Conservation (phyloP, 805 yeast species). For the Yueomyces sinensis region DNA sequence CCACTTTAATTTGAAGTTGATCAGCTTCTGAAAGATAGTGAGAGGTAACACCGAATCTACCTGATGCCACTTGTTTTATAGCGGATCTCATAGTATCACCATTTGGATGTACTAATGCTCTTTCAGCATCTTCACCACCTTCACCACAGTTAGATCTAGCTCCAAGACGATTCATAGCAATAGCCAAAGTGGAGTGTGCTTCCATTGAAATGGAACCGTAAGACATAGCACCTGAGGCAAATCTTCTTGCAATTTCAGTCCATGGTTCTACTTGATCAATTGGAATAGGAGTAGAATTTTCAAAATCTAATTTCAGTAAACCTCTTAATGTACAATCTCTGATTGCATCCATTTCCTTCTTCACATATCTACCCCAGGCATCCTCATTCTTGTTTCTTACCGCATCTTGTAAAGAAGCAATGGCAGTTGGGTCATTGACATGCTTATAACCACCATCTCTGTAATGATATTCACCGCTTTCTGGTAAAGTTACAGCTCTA, state of each 20-base stretch:
- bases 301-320: slow-evolving; percentile 78
- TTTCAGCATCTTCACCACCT: slow-evolving; percentile 97
- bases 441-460: slow-evolving; percentile 98
- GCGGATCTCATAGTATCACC: slow-evolving; percentile 99
- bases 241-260: slow-evolving; percentile 96
- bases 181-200: slow-evolving; percentile 94
- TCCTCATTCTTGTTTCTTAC: slow-evolving; percentile 90
- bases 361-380: slow-evolving; percentile 82
- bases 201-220: slow-evolving; percentile 98
- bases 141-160: slow-evolving; percentile 98
- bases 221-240: slow-evolving; percentile 99
- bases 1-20: slow-evolving; percentile 95
- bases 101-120: slow-evolving; percentile 63
- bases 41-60: slow-evolving; percentile 96
- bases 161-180: slow-evolving; percentile 96
- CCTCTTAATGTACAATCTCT: slow-evolving; percentile 91
- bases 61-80: slow-evolving; percentile 94
- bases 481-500: slow-evolving; percentile 64
- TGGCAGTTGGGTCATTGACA: slow-evolving; percentile 86
- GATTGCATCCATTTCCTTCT: slow-evolving; percentile 84
- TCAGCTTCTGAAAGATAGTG: slow-evolving; percentile 91
- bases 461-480: slow-evolving; percentile 96
- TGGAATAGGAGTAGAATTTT: slow-evolving; percentile 61
- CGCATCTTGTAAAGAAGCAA: slow-evolving; percentile 95
- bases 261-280: slow-evolving; percentile 98